These are phyloP conservation scores for Linnemannia schmuckeri DNA, from an alignment of 192 early-diverging fungal species.

Conservation along the genomic window DNA sequence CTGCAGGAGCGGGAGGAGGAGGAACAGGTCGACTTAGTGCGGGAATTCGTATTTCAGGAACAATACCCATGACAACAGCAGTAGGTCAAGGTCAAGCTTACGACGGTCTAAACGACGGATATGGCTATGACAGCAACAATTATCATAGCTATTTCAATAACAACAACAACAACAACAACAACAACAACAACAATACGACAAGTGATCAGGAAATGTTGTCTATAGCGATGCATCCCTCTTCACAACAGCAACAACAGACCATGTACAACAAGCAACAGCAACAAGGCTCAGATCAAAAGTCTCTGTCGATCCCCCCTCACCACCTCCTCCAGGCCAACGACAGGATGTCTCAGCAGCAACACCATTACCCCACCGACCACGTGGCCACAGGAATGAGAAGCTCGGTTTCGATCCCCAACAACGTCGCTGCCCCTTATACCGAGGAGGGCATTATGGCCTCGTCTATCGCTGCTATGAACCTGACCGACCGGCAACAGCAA, in stretches of 20 bases:
- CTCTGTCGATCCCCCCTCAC: neutral
- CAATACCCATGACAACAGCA: conserved; percentile 16
- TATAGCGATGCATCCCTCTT: neutral
- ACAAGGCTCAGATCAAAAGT: neutral
- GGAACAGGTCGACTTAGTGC: neutral
- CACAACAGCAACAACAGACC: neutral
- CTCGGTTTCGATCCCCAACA: neutral
- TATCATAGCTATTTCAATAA: neutral
- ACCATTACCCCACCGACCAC: conserved; percentile 6
- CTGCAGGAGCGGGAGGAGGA: neutral
- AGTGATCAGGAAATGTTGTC: neutral
- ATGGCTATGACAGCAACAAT: neutral
- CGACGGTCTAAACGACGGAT: neutral
- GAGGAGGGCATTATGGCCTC: neutral
- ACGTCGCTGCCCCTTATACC: neutral
- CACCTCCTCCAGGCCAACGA: neutral
- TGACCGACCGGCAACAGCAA: conserved; percentile 12
- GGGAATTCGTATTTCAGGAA: conserved; percentile 1
- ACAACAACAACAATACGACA: conserved; percentile 16
- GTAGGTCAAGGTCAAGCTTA: neutral
- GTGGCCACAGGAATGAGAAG: neutral
- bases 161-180: conserved; percentile 26
- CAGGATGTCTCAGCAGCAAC: conserved; percentile 12
- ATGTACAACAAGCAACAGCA: conserved; percentile 3
- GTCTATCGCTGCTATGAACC: neutral